Evolutionary conservation across 768 basidiomycete genomes (phyloP).

Genomic region (Clitopilus hobsonii): DNA sequence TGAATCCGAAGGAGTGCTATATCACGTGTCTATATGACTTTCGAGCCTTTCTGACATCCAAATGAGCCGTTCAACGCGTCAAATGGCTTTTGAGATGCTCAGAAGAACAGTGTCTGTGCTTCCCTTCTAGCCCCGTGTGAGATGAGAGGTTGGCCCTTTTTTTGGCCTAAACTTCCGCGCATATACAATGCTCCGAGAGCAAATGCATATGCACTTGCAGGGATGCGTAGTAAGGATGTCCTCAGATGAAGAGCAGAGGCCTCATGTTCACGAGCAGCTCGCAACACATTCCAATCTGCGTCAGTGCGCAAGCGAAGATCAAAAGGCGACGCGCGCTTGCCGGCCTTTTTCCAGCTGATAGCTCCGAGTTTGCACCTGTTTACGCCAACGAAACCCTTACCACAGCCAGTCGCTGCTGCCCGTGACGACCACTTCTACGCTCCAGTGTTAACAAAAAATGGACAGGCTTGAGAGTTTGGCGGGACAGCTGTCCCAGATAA

Average conservation of each 20-base stretch:
- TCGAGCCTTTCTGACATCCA: neutral
- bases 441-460: conserved; percentile 37
- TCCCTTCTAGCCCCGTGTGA: neutral
- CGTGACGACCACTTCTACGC: neutral
- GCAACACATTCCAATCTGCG: no score
- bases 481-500: conserved; percentile 72
- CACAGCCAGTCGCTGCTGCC: neutral
- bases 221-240: no score
- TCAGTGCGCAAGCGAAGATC: no score
- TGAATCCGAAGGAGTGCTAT: neutral
- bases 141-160: neutral
- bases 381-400: conserved; percentile 1
- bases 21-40: neutral
- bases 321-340: no score
- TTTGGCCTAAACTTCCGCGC: neutral
- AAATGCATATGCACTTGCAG: no score
- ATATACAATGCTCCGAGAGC: no score
- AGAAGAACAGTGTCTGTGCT: neutral
- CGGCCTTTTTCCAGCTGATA: no score
- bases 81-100: neutral
- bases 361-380: neutral
- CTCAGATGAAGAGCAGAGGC: no score
- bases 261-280: no score
- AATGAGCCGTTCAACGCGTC: neutral
- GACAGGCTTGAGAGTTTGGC: conserved; percentile 76